These are phyloP conservation scores for Aspergillus eucalypticola DNA, from an alignment of 2,329 filamentous ascomycete species.

Conservation along the genomic window DNA sequence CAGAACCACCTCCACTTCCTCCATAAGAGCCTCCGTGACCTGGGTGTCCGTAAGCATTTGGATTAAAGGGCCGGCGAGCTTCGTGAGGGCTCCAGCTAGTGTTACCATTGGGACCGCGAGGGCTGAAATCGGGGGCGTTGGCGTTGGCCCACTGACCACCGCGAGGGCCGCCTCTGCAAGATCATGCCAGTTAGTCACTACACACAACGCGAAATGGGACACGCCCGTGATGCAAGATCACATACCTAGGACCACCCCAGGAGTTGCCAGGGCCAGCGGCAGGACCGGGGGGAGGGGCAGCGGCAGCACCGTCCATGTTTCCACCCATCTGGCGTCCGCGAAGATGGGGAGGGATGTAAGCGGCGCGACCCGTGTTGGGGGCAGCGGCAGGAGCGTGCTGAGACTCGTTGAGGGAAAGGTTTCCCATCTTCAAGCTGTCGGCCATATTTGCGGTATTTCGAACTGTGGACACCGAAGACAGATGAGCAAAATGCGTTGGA, in stretches of 20 bases:
- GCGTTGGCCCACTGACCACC: slow-evolving; percentile 57
- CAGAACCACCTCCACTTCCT: slow-evolving; percentile 49
- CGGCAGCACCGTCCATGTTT: slow-evolving; percentile 39
- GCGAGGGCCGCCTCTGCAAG: slow-evolving; percentile 31
- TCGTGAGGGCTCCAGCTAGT: slow-evolving; percentile 37
- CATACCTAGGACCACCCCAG: slow-evolving; percentile 37
- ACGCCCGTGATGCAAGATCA: slow-evolving; percentile 13
- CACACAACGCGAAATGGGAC: neutral
- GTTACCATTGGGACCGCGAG: slow-evolving; percentile 44
- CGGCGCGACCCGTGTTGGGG: slow-evolving; percentile 56
- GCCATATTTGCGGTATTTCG: slow-evolving; percentile 37
- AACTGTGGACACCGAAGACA: slow-evolving; percentile 6
- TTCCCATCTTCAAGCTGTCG: slow-evolving; percentile 44
- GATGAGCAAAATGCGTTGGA: slow-evolving; percentile 10
- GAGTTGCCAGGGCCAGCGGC: slow-evolving; percentile 30
- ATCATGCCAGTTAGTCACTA: slow-evolving; percentile 7
- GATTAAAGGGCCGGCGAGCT: slow-evolving; percentile 54
- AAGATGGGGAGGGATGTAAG: slow-evolving; percentile 68
- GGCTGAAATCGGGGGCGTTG: slow-evolving; percentile 60
- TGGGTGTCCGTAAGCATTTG: slow-evolving; percentile 63
- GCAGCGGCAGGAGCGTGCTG: slow-evolving; percentile 56
- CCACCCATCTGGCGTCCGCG: slow-evolving; percentile 46
- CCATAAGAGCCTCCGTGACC: slow-evolving; percentile 40
- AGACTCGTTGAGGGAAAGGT: slow-evolving; percentile 58
- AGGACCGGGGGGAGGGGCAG: slow-evolving; percentile 26